Evolutionary conservation across 805 yeast species (phyloP).

Genomic region (Yarrowia osloensis): DNA sequence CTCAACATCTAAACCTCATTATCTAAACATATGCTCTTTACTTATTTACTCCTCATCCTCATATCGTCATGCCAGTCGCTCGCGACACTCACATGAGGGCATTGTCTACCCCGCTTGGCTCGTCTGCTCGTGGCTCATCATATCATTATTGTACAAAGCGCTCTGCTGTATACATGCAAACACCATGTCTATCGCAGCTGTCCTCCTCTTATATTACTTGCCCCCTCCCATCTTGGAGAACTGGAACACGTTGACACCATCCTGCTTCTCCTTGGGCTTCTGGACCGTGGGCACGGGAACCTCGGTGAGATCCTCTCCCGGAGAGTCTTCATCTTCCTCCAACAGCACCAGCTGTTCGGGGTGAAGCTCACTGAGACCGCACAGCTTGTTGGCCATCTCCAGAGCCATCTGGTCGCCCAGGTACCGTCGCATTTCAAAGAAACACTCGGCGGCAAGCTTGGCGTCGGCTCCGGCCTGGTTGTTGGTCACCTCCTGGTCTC

Average conservation of each 20-base stretch:
- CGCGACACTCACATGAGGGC: not conserved
- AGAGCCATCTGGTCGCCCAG: constrained; percentile 41
- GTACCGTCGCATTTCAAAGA: constrained; percentile 47
- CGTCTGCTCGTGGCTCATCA: constrained; percentile 8
- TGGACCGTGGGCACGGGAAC: constrained; percentile 31
- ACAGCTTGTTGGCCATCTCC: constrained; percentile 42
- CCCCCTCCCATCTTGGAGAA: constrained; percentile 41
- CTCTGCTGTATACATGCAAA: constrained; percentile 16
- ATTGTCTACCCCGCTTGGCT: not conserved
- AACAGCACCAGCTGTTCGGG: constrained; percentile 27
- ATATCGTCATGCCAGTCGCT: not conserved
- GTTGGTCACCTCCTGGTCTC: constrained; percentile 32
- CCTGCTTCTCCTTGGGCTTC: constrained; percentile 27
- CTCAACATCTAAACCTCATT: too few relatives aligned
- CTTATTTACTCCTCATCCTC: not conserved
- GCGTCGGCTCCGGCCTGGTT: constrained; percentile 50
- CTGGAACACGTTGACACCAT: constrained; percentile 37
- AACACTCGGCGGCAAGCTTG: constrained; percentile 47
- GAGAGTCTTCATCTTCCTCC: constrained; percentile 18
- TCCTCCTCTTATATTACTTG: constrained; percentile 11
- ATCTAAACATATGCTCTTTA: not conserved
- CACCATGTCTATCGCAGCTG: constrained; percentile 13
- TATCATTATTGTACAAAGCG: constrained; percentile 26
- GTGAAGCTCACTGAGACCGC: constrained; percentile 44
- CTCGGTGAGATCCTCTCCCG: constrained; percentile 27